These are phyloP conservation scores for Vaccinium vitisidaea DNA, from an alignment of 148 eudicot genomes.

Conservation along the genomic window DNA sequence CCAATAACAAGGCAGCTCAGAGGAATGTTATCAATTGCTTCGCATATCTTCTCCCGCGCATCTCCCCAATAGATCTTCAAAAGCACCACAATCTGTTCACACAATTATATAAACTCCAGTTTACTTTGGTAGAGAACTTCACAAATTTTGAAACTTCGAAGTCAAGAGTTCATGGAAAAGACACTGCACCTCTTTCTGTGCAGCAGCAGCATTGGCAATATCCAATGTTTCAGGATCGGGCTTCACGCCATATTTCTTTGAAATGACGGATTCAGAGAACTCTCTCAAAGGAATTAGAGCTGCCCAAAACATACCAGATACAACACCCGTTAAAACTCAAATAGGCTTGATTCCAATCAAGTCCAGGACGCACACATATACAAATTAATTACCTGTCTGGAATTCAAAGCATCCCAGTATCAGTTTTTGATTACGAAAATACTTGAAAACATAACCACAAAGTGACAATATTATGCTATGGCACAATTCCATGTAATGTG, in stretches of 20 bases:
- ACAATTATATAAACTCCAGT: background rate
- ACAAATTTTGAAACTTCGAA: background rate
- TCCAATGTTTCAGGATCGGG: slow-evolving; percentile 66
- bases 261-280: slow-evolving; percentile 33
- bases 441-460: background rate
- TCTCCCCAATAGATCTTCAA: slow-evolving; percentile 96
- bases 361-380: background rate
- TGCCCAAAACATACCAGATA: slow-evolving; percentile 20
- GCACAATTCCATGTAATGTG: background rate
- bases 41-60: slow-evolving; percentile 81
- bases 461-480: background rate
- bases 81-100: slow-evolving; percentile 48
- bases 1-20: slow-evolving; percentile 71
- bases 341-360: background rate
- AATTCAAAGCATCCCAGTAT: background rate
- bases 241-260: slow-evolving; percentile 66
- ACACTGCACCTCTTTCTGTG: slow-evolving; percentile 29
- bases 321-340: background rate
- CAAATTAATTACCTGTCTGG: background rate
- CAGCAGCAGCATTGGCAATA: slow-evolving; percentile 38
- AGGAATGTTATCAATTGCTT: slow-evolving; percentile 67
- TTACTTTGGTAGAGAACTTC: background rate
- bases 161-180: background rate
- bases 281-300: slow-evolving; percentile 68
- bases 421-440: background rate